Conservation (phyloP, 768 basidiomycete species). For the Termitomyces eurrhizus region DNA sequence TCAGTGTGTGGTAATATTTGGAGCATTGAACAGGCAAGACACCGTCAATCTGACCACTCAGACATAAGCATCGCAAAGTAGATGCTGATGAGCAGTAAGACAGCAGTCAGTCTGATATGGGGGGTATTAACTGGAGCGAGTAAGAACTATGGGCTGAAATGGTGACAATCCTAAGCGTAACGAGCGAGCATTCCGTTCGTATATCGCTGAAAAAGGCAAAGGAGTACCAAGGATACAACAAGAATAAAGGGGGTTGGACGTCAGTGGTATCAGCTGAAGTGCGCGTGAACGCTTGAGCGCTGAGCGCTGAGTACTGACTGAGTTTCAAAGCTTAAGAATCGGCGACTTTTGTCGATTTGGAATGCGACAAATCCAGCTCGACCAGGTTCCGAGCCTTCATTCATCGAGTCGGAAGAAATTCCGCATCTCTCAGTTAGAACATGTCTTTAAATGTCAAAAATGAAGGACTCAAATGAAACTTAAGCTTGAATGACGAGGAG, state of each 20-base stretch:
- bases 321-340: too few relatives aligned
- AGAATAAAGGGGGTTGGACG: neutral
- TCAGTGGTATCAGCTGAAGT: too few relatives aligned
- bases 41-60: neutral
- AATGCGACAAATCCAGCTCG: too few relatives aligned
- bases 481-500: neutral
- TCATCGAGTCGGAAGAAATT: neutral
- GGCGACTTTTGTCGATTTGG: too few relatives aligned
- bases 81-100: neutral
- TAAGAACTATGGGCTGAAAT: neutral
- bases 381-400: neutral
- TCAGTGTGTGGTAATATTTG: neutral
- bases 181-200: neutral
- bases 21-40: neutral
- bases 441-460: neutral
- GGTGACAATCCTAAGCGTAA: neutral
- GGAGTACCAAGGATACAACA: neutral
- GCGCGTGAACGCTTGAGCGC: too few relatives aligned
- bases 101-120: neutral
- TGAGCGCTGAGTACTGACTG: too few relatives aligned
- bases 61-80: neutral
- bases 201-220: neutral
- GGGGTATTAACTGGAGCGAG: neutral
- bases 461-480: neutral
- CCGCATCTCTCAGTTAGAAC: neutral